Evolutionary conservation across 768 basidiomycete species (phyloP).

Genomic region (Lepiota venenata): DNA sequence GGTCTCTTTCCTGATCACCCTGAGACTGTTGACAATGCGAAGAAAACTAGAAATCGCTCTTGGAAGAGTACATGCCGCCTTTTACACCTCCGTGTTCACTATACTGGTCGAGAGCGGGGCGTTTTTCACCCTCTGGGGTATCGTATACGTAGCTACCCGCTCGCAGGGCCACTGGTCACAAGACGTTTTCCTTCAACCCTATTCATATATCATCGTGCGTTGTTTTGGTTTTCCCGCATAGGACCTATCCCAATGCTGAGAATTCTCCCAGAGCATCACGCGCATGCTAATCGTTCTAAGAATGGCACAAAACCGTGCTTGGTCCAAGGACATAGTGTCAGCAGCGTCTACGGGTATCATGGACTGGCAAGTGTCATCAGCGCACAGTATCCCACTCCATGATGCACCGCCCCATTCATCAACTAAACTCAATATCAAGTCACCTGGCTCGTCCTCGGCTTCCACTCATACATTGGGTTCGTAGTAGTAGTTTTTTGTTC

Average conservation of each 20-base stretch:
- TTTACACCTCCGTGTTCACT: conserved; percentile 33
- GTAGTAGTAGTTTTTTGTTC: too few relatives aligned
- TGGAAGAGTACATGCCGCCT: conserved; percentile 31
- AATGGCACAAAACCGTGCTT: conserved; percentile 38
- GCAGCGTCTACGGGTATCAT: conserved; percentile 29
- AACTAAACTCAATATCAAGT: neutral
- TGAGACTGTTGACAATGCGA: conserved; percentile 30
- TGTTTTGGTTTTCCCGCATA: neutral
- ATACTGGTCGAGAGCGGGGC: conserved; percentile 38
- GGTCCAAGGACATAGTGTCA: conserved; percentile 31
- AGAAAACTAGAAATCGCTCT: conserved; percentile 28
- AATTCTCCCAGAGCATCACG: conserved; percentile 25
- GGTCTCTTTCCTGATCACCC: conserved; percentile 24
- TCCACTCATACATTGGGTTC: neutral
- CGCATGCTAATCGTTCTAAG: conserved; percentile 37
- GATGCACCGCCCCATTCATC: conserved; percentile 8
- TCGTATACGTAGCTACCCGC: conserved; percentile 25
- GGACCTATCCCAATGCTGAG: neutral
- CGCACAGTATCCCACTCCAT: conserved; percentile 28
- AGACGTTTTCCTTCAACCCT: conserved; percentile 30
- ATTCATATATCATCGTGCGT: conserved; percentile 28
- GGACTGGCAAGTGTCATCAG: conserved; percentile 38
- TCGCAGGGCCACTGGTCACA: conserved; percentile 21
- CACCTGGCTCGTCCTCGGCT: neutral
- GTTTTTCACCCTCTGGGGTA: conserved; percentile 33